Evolutionary conservation across 2,329 filamentous ascomycete species (phyloP).

Genomic region (Sporothrix globosa): DNA sequence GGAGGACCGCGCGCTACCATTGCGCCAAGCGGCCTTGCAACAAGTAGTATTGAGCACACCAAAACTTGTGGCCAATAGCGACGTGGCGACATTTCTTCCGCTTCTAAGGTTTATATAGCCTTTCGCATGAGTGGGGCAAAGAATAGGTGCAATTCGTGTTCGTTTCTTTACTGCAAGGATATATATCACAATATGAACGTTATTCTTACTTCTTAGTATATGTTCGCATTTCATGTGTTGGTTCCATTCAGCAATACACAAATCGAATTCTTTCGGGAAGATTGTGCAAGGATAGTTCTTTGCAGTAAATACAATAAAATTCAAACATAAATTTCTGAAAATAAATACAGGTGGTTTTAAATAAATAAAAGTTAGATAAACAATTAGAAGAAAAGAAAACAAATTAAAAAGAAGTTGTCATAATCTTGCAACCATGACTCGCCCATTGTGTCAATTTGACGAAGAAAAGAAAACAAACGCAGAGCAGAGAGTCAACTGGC

Average conservation of each 20-base stretch:
- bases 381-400: not conserved
- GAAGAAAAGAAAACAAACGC: not conserved
- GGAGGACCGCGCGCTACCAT: slow-evolving; percentile 40
- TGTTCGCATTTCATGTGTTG: no score
- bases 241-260: no score
- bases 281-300: not conserved
- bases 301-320: not conserved
- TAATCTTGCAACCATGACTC: slow-evolving; percentile 4
- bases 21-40: slow-evolving; percentile 39
- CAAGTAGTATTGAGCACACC: slow-evolving; percentile 23
- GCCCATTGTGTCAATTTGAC: slow-evolving; percentile 19
- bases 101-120: slow-evolving; percentile 33
- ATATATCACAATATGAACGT: no score
- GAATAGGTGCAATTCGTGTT: no score
- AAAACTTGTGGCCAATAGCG: slow-evolving; percentile 35
- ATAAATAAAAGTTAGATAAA: not conserved
- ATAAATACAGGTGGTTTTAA: not conserved
- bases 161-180: no score
- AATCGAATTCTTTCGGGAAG: not conserved
- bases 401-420: not conserved
- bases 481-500: not conserved
- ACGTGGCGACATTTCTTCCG: slow-evolving; percentile 24
- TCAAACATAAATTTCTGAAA: not conserved
- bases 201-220: no score
- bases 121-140: not conserved